Conservation (phyloP, 2,329 filamentous ascomycete species). For the Botrytis tulipae region DNA sequence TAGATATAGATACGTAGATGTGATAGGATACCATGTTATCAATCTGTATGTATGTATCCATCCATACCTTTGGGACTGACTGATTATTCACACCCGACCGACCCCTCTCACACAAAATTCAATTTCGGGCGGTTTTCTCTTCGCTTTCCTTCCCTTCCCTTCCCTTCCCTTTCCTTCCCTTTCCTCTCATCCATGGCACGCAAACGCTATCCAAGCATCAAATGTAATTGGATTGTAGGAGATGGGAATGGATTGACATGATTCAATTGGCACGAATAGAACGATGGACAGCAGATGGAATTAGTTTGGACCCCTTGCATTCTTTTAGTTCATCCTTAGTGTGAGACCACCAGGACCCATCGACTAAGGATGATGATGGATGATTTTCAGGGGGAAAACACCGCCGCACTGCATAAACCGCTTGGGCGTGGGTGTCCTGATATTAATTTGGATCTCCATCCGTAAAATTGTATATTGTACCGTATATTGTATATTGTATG, state of each 20-base stretch:
- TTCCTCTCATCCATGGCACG: neutral
- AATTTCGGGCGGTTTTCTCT: neutral
- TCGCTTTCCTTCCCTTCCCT: no score
- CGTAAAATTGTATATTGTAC: neutral
- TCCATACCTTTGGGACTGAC: neutral
- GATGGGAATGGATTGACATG: neutral
- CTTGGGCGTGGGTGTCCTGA: neutral
- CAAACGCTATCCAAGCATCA: neutral
- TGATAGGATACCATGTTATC: neutral
- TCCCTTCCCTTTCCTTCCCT: no score
- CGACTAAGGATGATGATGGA: neutral
- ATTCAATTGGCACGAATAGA: neutral
- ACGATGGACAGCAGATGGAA: neutral
- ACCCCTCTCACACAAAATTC: neutral
- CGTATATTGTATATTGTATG: no score
- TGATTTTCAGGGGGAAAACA: slow-evolving; percentile 16
- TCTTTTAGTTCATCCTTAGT: neutral
- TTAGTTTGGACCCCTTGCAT: neutral
- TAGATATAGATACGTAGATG: no score
- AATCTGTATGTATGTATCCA: neutral
- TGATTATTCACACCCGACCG: no score
- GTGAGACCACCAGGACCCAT: slow-evolving; percentile 17
- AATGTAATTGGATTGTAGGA: neutral
- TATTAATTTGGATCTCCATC: neutral
- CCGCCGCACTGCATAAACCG: slow-evolving; percentile 4